phyloP scores from a whole-genome alignment of 257 asterid species.

The Lycium ferocissimum region DNA sequence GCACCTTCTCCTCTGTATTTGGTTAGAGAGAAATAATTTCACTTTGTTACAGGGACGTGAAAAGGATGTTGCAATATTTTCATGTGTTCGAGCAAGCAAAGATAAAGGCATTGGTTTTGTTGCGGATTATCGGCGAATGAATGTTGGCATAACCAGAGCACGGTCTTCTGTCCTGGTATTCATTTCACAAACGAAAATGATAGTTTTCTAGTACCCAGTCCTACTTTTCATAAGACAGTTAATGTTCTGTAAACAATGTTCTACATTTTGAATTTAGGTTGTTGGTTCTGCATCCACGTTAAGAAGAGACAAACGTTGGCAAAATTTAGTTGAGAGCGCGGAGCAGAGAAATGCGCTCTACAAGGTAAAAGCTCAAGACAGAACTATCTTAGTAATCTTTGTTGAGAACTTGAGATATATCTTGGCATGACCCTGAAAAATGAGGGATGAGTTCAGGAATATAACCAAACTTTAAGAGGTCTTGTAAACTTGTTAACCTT shows the following conservation, averaged over 20 bases:
- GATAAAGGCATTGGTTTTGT: slow-evolving; percentile 84
- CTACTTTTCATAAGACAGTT: not conserved
- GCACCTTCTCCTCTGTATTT: slow-evolving; percentile 5
- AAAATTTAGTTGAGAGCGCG: slow-evolving; percentile 79
- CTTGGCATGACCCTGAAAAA: not conserved
- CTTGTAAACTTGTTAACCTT: not conserved
- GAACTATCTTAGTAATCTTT: not conserved
- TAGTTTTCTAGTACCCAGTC: not conserved
- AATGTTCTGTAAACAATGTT: not conserved
- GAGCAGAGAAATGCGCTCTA: slow-evolving; percentile 69
- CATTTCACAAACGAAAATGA: slow-evolving; percentile 13
- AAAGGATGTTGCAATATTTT: slow-evolving; percentile 93
- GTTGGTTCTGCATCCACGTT: slow-evolving; percentile 95
- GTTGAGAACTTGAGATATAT: not conserved
- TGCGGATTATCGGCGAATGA: slow-evolving; percentile 93
- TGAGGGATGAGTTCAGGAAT: not conserved
- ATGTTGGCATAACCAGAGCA: slow-evolving; percentile 97
- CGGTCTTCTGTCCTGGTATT: slow-evolving; percentile 95
- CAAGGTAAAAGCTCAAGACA: slow-evolving; percentile 56
- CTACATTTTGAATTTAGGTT: slow-evolving; percentile 54
- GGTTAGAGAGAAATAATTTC: slow-evolving; percentile 29
- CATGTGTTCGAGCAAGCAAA: slow-evolving; percentile 89
- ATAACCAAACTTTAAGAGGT: not conserved
- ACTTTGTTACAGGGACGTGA: slow-evolving; percentile 80
- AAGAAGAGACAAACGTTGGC: slow-evolving; percentile 82